Evolutionary conservation across 1,284 basidiomycete species (phyloP).

Genomic region (Ustilago tritici): DNA sequence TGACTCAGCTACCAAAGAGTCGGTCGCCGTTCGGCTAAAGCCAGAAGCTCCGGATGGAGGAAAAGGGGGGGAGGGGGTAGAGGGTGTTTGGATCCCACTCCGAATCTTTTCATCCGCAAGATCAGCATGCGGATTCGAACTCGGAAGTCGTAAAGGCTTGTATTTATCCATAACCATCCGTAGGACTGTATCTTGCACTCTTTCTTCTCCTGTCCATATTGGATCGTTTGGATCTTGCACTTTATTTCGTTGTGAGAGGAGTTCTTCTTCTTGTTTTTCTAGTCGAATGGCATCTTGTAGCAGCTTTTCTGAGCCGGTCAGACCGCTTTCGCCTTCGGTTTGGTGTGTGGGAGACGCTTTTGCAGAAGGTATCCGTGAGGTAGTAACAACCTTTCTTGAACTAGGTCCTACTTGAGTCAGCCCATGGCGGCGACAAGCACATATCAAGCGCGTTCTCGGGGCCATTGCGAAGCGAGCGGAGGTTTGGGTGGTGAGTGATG

Average conservation of each 20-base stretch:
- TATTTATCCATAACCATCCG: slow-evolving; percentile 68
- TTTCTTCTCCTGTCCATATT: slow-evolving; percentile 62
- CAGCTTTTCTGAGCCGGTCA: slow-evolving; percentile 38
- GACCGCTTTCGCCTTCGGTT: background rate
- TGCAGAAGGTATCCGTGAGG: background rate
- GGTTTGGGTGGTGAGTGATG: too few species aligned
- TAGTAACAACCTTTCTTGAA: too few species aligned
- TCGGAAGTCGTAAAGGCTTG: slow-evolving; percentile 53
- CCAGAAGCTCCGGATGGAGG: too few species aligned
- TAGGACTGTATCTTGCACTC: slow-evolving; percentile 58
- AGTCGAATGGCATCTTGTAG: slow-evolving; percentile 24
- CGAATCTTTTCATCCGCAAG: slow-evolving; percentile 53
- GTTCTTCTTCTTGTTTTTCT: slow-evolving; percentile 27
- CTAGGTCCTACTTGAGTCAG: too few species aligned
- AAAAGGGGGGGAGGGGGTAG: slow-evolving; percentile 3
- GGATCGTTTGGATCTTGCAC: slow-evolving; percentile 44
- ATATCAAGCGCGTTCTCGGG: too few species aligned
- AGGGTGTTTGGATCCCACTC: slow-evolving; percentile 37
- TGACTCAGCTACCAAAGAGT: background rate
- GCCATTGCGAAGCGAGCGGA: too few species aligned
- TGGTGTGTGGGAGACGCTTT: background rate
- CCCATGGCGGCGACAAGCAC: too few species aligned
- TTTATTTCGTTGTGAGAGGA: background rate
- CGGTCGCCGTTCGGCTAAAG: background rate
- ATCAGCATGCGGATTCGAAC: background rate